Conservation (phyloP, 331 rosid species). For the Rhamnella rubrinervis region DNA sequence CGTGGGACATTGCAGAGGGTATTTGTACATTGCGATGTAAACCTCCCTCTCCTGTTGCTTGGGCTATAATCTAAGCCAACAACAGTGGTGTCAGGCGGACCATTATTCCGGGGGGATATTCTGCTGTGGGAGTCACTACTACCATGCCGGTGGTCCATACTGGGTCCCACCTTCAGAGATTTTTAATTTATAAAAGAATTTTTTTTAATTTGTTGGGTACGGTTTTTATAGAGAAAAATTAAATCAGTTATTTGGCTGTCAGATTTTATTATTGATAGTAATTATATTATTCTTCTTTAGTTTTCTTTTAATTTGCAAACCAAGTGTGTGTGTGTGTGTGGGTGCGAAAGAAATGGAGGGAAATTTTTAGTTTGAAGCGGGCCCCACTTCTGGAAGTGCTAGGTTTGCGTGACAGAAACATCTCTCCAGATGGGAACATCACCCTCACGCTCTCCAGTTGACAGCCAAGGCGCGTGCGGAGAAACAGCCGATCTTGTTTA, state of each 20-base stretch:
- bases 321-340: too few relatives aligned
- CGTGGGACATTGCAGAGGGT: conserved; percentile 6
- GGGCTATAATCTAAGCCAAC: neutral
- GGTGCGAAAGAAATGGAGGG: conserved; percentile 42
- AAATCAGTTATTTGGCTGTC: conserved; percentile 2
- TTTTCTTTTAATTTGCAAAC: too few relatives aligned
- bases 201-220: too few relatives aligned
- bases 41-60: conserved; percentile 2
- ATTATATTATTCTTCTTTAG: neutral
- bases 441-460: conserved; percentile 3
- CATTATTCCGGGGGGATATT: neutral
- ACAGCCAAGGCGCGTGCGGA: neutral
- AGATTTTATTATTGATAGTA: neutral
- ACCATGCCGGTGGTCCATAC: conserved; percentile 6
- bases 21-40: neutral
- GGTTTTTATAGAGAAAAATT: neutral
- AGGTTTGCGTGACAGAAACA: conserved; percentile 21
- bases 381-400: conserved; percentile 36
- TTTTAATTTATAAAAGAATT: neutral
- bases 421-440: neutral
- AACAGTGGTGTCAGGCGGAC: conserved; percentile 1
- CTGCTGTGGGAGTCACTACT: neutral
- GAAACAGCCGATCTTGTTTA: too few relatives aligned
- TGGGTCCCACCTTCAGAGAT: conserved; percentile 11
- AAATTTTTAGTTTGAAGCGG: conserved; percentile 21